A percentile compares a stretch with the other conserved stretches of the same genome.
Evolutionary conservation across 495 filamentous ascomycete genomes (phyloP).

Genomic region (Xylaria bambusicola): DNA sequence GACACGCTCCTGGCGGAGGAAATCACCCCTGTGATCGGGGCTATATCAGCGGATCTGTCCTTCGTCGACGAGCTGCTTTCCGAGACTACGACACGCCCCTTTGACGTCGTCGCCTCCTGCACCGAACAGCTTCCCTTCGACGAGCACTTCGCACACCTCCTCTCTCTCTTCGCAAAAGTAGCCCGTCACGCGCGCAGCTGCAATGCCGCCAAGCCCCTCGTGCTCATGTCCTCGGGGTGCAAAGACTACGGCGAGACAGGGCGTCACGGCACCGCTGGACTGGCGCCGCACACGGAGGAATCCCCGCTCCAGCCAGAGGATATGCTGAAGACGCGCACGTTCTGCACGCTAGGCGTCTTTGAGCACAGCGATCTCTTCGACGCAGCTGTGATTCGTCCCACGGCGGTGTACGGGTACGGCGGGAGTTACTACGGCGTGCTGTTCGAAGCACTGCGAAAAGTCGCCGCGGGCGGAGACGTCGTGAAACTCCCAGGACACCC

Average conservation of each 20-base stretch:
- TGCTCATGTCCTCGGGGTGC: slow-evolving; percentile 44
- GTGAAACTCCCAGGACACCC: slow-evolving; percentile 31
- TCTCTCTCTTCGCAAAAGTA: slow-evolving; percentile 26
- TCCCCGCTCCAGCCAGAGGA: slow-evolving; percentile 32
- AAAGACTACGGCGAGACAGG: slow-evolving; percentile 47
- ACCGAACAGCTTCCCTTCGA: slow-evolving; percentile 40
- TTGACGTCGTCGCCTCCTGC: slow-evolving; percentile 41
- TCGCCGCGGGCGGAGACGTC: slow-evolving; percentile 22
- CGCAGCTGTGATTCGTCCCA: slow-evolving; percentile 39
- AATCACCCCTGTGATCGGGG: slow-evolving; percentile 40
- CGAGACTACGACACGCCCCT: slow-evolving; percentile 20
- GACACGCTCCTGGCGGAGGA: slow-evolving; percentile 32
- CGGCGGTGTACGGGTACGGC: slow-evolving; percentile 41
- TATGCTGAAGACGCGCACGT: slow-evolving; percentile 18
- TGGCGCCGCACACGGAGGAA: slow-evolving; percentile 40
- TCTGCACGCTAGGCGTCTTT: slow-evolving; percentile 28
- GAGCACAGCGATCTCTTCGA: slow-evolving; percentile 39
- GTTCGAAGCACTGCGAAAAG: slow-evolving; percentile 25
- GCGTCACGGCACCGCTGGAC: slow-evolving; percentile 28
- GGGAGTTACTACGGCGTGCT: slow-evolving; percentile 40
- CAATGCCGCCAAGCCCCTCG: slow-evolving; percentile 29
- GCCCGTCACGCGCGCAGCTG: slow-evolving; percentile 21
- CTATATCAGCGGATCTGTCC: slow-evolving; percentile 23
- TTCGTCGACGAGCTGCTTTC: slow-evolving; percentile 19
- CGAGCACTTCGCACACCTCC: slow-evolving; percentile 32